Percentiles rank a stretch among this genome's conserved stretches.
These are phyloP conservation scores for Globisporangium rhizosaccharum DNA, from an alignment of 352 stramenopile genomes.

Conservation along the genomic window DNA sequence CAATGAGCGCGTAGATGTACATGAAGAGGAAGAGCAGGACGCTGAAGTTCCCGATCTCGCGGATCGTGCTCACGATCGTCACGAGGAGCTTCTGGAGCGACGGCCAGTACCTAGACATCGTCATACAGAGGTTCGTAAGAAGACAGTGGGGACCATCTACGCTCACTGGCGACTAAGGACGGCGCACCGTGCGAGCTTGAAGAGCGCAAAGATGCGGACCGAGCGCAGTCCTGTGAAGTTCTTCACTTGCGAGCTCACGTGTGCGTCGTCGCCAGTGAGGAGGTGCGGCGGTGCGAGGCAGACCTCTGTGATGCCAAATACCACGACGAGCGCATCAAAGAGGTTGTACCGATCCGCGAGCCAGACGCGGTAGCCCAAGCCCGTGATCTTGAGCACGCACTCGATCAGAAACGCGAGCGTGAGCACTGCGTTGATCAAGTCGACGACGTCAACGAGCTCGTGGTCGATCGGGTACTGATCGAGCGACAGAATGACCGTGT, in stretches of 20 bases:
- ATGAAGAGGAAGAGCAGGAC: slow-evolving; percentile 91
- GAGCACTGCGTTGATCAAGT: slow-evolving; percentile 55
- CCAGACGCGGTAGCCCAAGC: slow-evolving; percentile 49
- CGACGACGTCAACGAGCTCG: slow-evolving; percentile 30
- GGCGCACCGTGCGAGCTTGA: slow-evolving; percentile 79
- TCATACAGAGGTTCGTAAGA: neutral
- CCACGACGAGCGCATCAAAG: slow-evolving; percentile 67
- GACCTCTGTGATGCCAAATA: slow-evolving; percentile 30
- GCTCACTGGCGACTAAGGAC: too few species aligned
- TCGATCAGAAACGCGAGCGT: slow-evolving; percentile 52
- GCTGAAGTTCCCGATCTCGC: slow-evolving; percentile 90
- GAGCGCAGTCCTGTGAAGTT: slow-evolving; percentile 76
- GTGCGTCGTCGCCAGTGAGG: slow-evolving; percentile 7
- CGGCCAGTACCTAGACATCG: slow-evolving; percentile 61
- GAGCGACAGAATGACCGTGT: slow-evolving; percentile 81
- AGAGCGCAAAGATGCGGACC: slow-evolving; percentile 81
- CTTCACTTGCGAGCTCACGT: slow-evolving; percentile 13
- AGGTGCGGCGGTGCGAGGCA: slow-evolving; percentile 33
- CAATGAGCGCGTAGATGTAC: slow-evolving; percentile 90
- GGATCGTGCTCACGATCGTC: slow-evolving; percentile 84
- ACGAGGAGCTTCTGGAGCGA: slow-evolving; percentile 85
- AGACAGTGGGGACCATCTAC: neutral
- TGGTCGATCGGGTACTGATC: slow-evolving; percentile 65
- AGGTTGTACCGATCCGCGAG: slow-evolving; percentile 61
- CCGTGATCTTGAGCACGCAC: slow-evolving; percentile 61